Evolutionary conservation across 805 yeast genomes (phyloP), one percentile per base, ranked within the genome.

Genomic region (Yarrowia sp.): DNA sequence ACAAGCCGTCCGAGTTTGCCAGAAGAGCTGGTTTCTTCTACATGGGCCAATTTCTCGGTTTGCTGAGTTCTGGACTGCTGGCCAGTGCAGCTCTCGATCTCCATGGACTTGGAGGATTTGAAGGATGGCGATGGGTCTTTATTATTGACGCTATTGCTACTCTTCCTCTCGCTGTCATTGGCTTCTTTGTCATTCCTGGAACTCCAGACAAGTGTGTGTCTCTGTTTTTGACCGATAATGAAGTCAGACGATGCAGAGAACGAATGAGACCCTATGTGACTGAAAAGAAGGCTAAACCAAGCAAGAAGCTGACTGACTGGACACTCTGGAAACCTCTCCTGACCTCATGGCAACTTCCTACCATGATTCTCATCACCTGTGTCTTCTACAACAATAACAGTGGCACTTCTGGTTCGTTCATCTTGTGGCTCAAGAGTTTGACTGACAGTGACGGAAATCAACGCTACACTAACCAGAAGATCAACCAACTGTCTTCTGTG

Each of bases 91-190:
- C 79, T 69, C 73, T 80, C 16, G 71, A 77, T 45, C 74, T 88
- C 72, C 77, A 81, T 65, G 89, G 88, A 40, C 77, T 75, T 7
- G 73, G 75, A 49, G 90, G 90, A 0, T 77, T 84, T n/a, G 80
- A 82, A 9, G 86, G 89, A 10, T 88, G 91, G 91, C 82, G 87
- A 79, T 88, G 91, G 91, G 85, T 86, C 74, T 88, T 86, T 73
- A 84, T 88, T 56, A 81, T 88, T 71, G 91, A 88, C 74, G 88
- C 87, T 9, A 72, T 85, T 58, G 81, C 88, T 63, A 84, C 88
- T 4, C 73, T 87, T 35, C 84, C 80, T 2, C 83, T 88, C 42
- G 89, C 88, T 9, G 11, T 87, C 8, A 70, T 84, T 67, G 89
- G 89, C 0, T 80, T 82, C 70, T 85, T 83, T 73, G 71, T 81